phyloP scores from a whole-genome alignment of 129 eudicot species.

The Dittrichia graveolens region DNA sequence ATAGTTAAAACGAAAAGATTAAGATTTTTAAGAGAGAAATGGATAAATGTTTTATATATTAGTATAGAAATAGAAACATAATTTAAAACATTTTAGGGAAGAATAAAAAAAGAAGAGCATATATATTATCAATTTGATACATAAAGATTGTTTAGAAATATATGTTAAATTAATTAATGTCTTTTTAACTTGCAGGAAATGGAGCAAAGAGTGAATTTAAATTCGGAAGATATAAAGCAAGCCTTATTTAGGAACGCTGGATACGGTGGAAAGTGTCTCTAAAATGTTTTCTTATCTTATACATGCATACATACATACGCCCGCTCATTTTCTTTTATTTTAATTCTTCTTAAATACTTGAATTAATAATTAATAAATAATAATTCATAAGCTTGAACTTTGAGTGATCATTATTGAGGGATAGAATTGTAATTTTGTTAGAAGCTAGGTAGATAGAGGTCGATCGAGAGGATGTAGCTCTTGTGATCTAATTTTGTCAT shows the following conservation, averaged over 20 bases:
- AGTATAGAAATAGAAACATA: no score
- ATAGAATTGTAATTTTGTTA: constrained; percentile 21
- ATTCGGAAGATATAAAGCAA: constrained; percentile 75
- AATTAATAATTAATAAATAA: background rate
- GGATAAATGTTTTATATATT: no score
- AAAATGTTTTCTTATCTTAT: background rate
- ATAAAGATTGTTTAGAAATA: no score
- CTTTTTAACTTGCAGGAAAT: no score
- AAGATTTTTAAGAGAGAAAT: no score
- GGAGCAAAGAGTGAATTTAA: constrained; percentile 45
- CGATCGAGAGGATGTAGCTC: constrained; percentile 1
- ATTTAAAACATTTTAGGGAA: no score
- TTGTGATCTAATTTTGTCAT: constrained; percentile 37
- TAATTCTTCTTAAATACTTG: background rate
- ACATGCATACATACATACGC: background rate
- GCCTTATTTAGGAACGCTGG: constrained; percentile 86
- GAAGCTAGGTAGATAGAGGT: no score
- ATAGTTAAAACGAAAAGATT: no score
- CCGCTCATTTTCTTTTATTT: no score
- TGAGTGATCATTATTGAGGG: constrained; percentile 28
- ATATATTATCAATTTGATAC: no score
- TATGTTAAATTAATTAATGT: no score
- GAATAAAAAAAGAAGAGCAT: no score
- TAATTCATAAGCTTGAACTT: background rate
- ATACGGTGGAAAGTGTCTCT: constrained; percentile 88